Percentiles rank a stretch among this genome's conserved stretches.
Conservation (phyloP, 345 rosid genomes). For the Capsella bursapastoris region DNA sequence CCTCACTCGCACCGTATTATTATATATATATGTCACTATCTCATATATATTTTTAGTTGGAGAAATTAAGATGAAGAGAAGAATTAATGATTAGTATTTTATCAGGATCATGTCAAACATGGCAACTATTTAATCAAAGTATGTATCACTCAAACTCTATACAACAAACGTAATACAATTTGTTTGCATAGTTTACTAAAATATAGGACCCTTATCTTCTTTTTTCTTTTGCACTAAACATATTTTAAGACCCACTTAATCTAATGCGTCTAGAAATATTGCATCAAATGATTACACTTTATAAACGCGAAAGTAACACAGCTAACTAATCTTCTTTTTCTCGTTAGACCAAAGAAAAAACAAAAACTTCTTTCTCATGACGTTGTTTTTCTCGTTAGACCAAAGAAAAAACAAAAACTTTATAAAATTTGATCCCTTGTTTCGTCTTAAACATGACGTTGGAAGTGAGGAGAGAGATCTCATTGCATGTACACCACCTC, state of each 20-base stretch:
- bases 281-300: slow-evolving; percentile 32
- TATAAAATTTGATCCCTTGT: slow-evolving; percentile 5
- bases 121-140: slow-evolving; percentile 20
- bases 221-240: slow-evolving; percentile 4
- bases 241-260: slow-evolving; percentile 18
- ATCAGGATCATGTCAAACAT: slow-evolving; percentile 29
- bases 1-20: neutral
- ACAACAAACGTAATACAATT: slow-evolving; percentile 3
- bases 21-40: neutral
- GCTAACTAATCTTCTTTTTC: neutral
- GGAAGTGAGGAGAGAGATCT: neutral
- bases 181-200: slow-evolving; percentile 12
- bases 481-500: neutral
- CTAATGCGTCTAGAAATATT: slow-evolving; percentile 32
- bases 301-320: slow-evolving; percentile 20
- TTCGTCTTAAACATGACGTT: slow-evolving; percentile 4
- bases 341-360: neutral
- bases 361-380: neutral
- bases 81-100: neutral
- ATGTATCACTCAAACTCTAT: neutral
- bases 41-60: neutral
- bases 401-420: neutral
- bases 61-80: neutral
- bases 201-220: slow-evolving; percentile 1
- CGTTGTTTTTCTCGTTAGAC: neutral